phyloP scores from a whole-genome alignment of 1,284 basidiomycete genomes.

The Cryptococcus depauperatus region DNA sequence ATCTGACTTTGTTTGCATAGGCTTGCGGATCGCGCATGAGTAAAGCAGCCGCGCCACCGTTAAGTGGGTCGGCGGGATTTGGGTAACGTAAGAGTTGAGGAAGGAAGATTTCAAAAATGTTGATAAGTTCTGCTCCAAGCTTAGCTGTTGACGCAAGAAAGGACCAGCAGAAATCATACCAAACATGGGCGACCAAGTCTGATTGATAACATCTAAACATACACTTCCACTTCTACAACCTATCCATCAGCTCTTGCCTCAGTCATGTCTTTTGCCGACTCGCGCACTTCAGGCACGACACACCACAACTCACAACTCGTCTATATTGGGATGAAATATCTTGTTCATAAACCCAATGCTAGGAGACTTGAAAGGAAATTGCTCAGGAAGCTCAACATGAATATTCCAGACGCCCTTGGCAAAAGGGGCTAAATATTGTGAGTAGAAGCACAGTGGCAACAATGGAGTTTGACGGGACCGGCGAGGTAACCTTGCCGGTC shows the following conservation, averaged over 20 bases:
- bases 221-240: constrained; percentile 76
- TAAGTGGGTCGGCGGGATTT: constrained; percentile 94
- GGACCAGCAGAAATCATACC: constrained; percentile 50
- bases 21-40: constrained; percentile 95
- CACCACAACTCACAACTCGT: constrained; percentile 68
- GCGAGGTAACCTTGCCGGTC: not conserved
- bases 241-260: constrained; percentile 1
- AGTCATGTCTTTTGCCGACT: not conserved
- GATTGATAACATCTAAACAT: constrained; percentile 93
- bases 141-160: not conserved
- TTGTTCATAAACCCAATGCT: constrained; percentile 97
- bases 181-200: constrained; percentile 99
- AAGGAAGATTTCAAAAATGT: constrained; percentile 97
- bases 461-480: too few species aligned
- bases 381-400: constrained; percentile 97
- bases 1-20: constrained; percentile 82
- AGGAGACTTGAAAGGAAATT: constrained; percentile 98
- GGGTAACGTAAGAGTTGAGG: constrained; percentile 95
- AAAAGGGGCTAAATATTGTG: constrained; percentile 66
- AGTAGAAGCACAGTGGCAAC: not conserved
- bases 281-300: constrained; percentile 8
- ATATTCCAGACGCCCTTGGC: constrained; percentile 97
- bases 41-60: constrained; percentile 92
- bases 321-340: constrained; percentile 99
- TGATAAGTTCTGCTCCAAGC: constrained; percentile 76